phyloP scores from a whole-genome alignment of 768 basidiomycete species.

The Russula foetens region DNA sequence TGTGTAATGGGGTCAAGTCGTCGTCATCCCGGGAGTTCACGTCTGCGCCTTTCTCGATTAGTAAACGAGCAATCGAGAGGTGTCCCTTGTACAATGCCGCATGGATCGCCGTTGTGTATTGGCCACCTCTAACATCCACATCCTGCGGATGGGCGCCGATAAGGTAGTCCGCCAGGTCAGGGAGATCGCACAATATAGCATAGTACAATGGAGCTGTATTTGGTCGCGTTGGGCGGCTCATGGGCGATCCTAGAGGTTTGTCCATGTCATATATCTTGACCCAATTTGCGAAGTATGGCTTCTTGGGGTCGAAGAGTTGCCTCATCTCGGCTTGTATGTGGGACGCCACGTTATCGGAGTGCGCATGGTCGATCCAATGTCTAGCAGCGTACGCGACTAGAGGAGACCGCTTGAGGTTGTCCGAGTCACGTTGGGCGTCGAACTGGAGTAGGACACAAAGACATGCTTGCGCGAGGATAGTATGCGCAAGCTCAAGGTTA shows the following conservation, averaged over 20 bases:
- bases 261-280: neutral
- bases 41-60: neutral
- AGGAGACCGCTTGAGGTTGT: neutral
- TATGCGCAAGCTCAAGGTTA: neutral
- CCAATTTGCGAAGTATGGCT: neutral
- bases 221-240: neutral
- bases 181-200: neutral
- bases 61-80: no score
- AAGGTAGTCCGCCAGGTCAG: neutral
- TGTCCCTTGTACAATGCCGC: neutral
- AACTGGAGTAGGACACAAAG: neutral
- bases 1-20: neutral
- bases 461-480: neutral
- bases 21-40: neutral
- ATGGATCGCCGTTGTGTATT: neutral
- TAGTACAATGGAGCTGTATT: neutral
- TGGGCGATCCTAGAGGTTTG: no score
- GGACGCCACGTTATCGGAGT: neutral
- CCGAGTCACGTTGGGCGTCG: neutral
- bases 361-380: neutral
- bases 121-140: neutral
- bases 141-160: neutral
- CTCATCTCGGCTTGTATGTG: neutral
- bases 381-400: neutral
- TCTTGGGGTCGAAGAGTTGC: neutral